A percentile compares a stretch with the other conserved stretches of the same genome.
Evolutionary conservation across 2,329 filamentous ascomycete genomes (phyloP).

Genomic region (Fusarium falciforme): DNA sequence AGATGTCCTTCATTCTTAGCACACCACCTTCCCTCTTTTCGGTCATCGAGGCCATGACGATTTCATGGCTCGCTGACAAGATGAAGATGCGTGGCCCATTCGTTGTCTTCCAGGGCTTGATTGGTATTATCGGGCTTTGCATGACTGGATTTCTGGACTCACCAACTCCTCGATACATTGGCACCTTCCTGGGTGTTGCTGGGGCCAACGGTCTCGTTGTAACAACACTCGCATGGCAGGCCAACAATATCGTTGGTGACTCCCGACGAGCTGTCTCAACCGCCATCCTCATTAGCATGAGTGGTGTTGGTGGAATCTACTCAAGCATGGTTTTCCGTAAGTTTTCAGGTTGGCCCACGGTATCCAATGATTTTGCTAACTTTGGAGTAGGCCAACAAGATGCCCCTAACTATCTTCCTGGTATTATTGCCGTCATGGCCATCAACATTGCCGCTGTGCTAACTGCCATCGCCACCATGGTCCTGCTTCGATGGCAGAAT

Average conservation of each 20-base stretch:
- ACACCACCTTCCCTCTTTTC: constrained; percentile 15
- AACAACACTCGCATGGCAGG: constrained; percentile 23
- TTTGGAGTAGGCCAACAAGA: constrained; percentile 9
- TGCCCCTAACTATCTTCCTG: constrained; percentile 23
- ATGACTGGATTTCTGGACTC: constrained; percentile 20
- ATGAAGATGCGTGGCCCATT: constrained; percentile 16
- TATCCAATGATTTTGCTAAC: neutral
- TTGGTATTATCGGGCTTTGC: constrained; percentile 22
- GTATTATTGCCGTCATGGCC: constrained; percentile 22
- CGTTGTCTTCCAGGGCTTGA: constrained; percentile 27
- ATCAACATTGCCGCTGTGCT: constrained; percentile 23
- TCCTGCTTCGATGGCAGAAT: constrained; percentile 11
- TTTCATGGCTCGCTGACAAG: constrained; percentile 29
- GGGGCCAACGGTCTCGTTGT: constrained; percentile 21
- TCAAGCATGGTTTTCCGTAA: constrained; percentile 35
- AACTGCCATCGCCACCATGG: constrained; percentile 11
- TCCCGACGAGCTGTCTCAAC: constrained; percentile 27
- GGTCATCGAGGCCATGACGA: constrained; percentile 17
- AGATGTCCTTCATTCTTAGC: constrained; percentile 22
- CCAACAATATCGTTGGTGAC: constrained; percentile 27
- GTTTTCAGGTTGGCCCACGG: rapidly evolving
- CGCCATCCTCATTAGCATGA: constrained; percentile 26
- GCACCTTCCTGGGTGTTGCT: constrained; percentile 21
- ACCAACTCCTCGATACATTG: constrained; percentile 24
- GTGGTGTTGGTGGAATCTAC: constrained; percentile 27